Evolutionary conservation across 305 asterid genomes (phyloP).

Genomic region (Euphrasia arctica): DNA sequence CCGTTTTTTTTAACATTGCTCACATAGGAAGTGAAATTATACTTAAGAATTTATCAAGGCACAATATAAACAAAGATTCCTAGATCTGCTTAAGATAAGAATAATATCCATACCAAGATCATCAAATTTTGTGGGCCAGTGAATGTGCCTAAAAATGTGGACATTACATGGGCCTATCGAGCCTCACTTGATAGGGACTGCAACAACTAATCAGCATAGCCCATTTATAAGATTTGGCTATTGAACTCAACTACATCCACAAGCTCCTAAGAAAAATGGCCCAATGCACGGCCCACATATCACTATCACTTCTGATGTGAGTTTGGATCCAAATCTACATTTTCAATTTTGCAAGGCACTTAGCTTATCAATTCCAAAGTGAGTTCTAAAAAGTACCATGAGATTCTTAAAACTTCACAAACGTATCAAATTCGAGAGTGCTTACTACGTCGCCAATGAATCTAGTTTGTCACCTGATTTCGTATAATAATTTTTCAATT

Average conservation of each 20-base stretch:
- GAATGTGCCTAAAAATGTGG: constrained; percentile 10
- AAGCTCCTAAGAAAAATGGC: constrained; percentile 19
- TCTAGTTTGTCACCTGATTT: too few relatives aligned
- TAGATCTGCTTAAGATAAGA: too few relatives aligned
- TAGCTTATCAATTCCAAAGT: too few relatives aligned
- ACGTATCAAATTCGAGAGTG: too few relatives aligned
- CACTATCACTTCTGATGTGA: constrained; percentile 19
- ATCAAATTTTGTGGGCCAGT: constrained; percentile 1
- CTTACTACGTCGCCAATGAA: too few relatives aligned
- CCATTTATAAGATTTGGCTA: background rate
- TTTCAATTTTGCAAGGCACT: background rate
- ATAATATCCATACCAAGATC: background rate
- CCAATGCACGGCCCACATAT: constrained; percentile 29
- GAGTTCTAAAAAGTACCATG: too few relatives aligned
- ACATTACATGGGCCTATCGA: constrained; percentile 9
- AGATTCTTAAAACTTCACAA: too few relatives aligned
- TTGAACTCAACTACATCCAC: constrained; percentile 23
- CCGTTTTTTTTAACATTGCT: too few relatives aligned
- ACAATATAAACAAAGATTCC: too few relatives aligned
- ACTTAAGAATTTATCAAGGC: too few relatives aligned
- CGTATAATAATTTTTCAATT: too few relatives aligned
- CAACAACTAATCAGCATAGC: constrained; percentile 1
- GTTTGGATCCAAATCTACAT: background rate
- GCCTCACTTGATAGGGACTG: constrained; percentile 21
- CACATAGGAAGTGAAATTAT: too few relatives aligned